Conservation (phyloP, 2,329 filamentous ascomycete genomes). For the Aaosphaeria pasadenensis region DNA sequence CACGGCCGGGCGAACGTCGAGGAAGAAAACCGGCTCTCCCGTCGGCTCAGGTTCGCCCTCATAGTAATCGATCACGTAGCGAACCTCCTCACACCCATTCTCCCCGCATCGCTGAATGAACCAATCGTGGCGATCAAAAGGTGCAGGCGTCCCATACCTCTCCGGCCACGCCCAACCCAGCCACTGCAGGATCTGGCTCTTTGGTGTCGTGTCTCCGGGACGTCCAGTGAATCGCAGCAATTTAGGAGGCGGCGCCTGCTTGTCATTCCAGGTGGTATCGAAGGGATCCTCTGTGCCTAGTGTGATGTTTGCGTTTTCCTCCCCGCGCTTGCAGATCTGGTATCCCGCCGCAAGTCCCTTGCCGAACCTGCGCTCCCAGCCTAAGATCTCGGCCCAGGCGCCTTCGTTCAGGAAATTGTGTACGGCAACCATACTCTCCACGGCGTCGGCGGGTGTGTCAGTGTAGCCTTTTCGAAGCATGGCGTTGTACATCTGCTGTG, state of each 20-base stretch:
- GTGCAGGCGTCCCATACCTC: constrained; percentile 75
- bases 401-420: constrained; percentile 99
- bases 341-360: constrained; percentile 70
- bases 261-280: constrained; percentile 33
- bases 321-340: constrained; percentile 70
- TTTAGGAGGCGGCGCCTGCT: constrained; percentile 57
- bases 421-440: constrained; percentile 95
- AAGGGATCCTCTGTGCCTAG: constrained; percentile 37
- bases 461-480: constrained; percentile 94
- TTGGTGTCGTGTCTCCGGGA: constrained; percentile 86
- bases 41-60: constrained; percentile 75
- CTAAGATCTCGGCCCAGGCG: constrained; percentile 91
- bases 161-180: constrained; percentile 76
- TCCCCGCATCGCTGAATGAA: constrained; percentile 73
- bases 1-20: constrained; percentile 89
- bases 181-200: constrained; percentile 79
- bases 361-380: constrained; percentile 86
- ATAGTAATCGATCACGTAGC: constrained; percentile 98
- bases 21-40: constrained; percentile 90
- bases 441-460: constrained; percentile 87
- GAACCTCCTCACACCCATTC: constrained; percentile 70
- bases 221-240: constrained; percentile 85
- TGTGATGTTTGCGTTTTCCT: constrained; percentile 61
- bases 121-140: constrained; percentile 98
- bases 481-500: constrained; percentile 99